A percentile compares a stretch with the other conserved stretches of the same genome.
phyloP scores from a whole-genome alignment of 306 rosid genomes.

The Potentilla sterilis region DNA sequence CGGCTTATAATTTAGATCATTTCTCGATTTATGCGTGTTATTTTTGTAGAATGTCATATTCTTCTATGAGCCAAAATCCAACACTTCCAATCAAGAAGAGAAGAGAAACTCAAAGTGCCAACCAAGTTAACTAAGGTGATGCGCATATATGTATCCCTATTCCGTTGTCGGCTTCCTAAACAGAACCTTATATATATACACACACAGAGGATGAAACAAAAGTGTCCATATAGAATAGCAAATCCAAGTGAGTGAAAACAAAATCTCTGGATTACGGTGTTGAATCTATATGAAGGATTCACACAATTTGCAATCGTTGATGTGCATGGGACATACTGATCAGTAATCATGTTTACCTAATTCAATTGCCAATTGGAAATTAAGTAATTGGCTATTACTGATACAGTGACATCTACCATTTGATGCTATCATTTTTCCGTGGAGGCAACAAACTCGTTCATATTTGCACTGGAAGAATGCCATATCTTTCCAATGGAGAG shows the following conservation, averaged over 20 bases:
- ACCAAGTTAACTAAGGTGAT: background rate
- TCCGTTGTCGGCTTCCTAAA: too few species aligned
- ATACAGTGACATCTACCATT: background rate
- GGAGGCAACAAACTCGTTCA: constrained; percentile 5
- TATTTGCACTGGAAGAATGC: background rate
- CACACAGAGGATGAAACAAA: background rate
- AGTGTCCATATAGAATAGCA: background rate
- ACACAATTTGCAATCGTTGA: background rate
- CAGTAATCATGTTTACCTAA: background rate
- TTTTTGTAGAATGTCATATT: too few species aligned
- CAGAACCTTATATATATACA: background rate
- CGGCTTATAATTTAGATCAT: too few species aligned
- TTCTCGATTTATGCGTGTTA: too few species aligned
- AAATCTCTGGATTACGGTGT: background rate
- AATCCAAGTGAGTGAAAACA: background rate
- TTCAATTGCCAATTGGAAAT: background rate
- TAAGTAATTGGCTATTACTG: background rate
- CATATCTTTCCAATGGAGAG: background rate
- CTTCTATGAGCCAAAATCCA: background rate
- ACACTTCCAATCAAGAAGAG: background rate
- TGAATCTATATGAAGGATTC: background rate
- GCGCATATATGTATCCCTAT: too few species aligned
- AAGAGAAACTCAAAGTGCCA: background rate
- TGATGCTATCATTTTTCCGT: background rate
- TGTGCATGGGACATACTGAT: background rate